Conservation (phyloP, 2,329 filamentous ascomycete species). For the Ceratocystis cubensis region DNA sequence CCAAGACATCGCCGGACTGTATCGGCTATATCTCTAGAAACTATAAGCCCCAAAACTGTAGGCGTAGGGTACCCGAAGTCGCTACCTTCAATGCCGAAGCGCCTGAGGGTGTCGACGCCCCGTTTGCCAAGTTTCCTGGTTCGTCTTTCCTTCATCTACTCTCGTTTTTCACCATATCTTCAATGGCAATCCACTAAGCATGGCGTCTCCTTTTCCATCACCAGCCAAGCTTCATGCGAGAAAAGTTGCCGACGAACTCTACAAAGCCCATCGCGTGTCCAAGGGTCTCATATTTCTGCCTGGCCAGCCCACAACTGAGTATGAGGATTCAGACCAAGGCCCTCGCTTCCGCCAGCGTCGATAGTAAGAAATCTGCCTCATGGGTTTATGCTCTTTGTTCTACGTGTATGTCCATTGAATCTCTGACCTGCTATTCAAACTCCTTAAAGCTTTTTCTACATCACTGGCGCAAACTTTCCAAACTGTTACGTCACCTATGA, state of each 20-base stretch:
- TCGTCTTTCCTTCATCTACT: neutral
- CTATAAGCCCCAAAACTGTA: neutral
- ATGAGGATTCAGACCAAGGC: conserved; percentile 47
- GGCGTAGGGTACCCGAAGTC: neutral
- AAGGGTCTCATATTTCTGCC: conserved; percentile 45
- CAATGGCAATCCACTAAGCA: neutral
- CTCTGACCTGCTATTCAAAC: conserved; percentile 17
- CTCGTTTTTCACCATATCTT: neutral
- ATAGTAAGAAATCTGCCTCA: conserved; percentile 35
- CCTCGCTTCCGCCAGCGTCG: conserved; percentile 44
- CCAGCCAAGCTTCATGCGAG: conserved; percentile 45
- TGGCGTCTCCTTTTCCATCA: conserved; percentile 6
- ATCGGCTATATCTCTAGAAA: conserved; percentile 3
- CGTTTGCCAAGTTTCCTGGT: conserved; percentile 16
- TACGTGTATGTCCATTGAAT: neutral
- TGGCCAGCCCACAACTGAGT: conserved; percentile 38
- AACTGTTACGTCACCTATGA: conserved; percentile 47
- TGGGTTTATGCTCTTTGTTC: no score
- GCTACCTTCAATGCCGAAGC: conserved; percentile 8
- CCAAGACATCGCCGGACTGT: neutral
- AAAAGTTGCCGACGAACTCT: conserved; percentile 41
- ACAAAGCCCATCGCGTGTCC: conserved; percentile 27
- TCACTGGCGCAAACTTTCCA: conserved; percentile 42
- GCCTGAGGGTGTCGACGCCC: neutral
- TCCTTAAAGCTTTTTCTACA: conserved; percentile 44